These are phyloP conservation scores for Lasiodiplodia sp. DNA, from an alignment of 2,329 filamentous ascomycete genomes.

Conservation along the genomic window DNA sequence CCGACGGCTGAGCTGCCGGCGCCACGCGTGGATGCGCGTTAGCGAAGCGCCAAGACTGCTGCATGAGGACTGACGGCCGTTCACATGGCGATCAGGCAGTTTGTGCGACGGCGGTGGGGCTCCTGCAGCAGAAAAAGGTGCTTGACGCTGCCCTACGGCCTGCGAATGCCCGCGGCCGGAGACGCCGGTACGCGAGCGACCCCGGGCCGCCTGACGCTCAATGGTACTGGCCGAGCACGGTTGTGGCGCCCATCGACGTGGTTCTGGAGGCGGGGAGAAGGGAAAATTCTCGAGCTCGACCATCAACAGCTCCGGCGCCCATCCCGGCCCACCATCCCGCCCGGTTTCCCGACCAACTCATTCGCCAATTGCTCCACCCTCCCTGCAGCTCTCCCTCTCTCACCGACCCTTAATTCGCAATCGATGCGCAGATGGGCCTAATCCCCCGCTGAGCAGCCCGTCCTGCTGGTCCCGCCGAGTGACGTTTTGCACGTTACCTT, in stretches of 20 bases:
- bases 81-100: conserved; percentile 22
- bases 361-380: conserved; percentile 22
- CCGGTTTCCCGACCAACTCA: conserved; percentile 19
- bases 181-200: conserved; percentile 5
- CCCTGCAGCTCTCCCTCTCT: conserved; percentile 3
- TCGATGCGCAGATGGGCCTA: conserved; percentile 10
- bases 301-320: conserved; percentile 10
- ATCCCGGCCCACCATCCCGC: conserved; percentile 19
- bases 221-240: conserved; percentile 6
- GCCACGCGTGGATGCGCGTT: conserved; percentile 18
- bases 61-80: conserved; percentile 12
- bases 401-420: conserved; percentile 16
- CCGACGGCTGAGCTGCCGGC: conserved; percentile 6
- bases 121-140: neutral
- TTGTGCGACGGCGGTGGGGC: conserved; percentile 10
- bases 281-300: conserved; percentile 24
- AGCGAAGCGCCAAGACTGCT: conserved; percentile 5
- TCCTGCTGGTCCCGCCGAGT: conserved; percentile 15
- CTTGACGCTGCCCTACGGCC: neutral
- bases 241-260: conserved; percentile 9
- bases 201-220: conserved; percentile 22
- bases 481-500: conserved; percentile 18
- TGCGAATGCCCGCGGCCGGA: neutral
- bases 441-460: conserved; percentile 24
- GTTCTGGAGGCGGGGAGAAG: conserved; percentile 24